Base-by-base conservation (phyloP, 2,329 filamentous ascomycete species). In the Calonectria naviculata region DNA sequence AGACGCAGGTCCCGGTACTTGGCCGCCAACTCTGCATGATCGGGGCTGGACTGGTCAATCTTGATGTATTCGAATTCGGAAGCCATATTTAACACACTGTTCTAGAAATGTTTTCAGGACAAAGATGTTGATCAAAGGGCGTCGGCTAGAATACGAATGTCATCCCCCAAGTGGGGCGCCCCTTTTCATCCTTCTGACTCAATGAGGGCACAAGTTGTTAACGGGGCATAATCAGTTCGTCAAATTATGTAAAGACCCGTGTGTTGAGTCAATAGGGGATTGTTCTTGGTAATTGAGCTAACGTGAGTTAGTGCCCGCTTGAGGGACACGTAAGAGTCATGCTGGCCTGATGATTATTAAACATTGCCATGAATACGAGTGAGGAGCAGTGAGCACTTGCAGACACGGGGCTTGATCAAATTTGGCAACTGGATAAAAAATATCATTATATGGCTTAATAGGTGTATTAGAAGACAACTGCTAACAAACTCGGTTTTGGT, bases 1-100 rank as follows among this genome's bases (percentile, higher is more conserved):
- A 68, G 67, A 5, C 67, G 67, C 19, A 68, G 49, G 21, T 64
- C 38, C 15, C 52, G 42, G 67, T 64, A 68, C 28, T 65, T 47
- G 8, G 29, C 52, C 4, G 64, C 52, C 21, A 60, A 31, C 8
- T 38, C n/a, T 24, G 34, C 26, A 1, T 47, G 42, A 19, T 38
- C 34, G 21, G 41, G 21, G 13, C 38, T 60, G n/a, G 41, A 29
- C 13, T 34, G 41, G 29, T 49, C 41, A 2, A 67, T 56, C 19
- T 15, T 31, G 15, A 49, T 60, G 15, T 38, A 67, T 26, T 60
- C 52, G 15, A 44, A 67, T 24, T 21, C 9, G 0, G 64, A 38
- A 3, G 41, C 24, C 64, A 67, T 67, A 2, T 60, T 42, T 5
- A n/a, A 26, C 13, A 24, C 36, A 17, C 8, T 61, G 5, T 19